A percentile compares a stretch with the other conserved stretches of the same genome.
Evolutionary conservation across 306 rosid genomes (phyloP).

Genomic region (Amphicarpaea edgeworthii): DNA sequence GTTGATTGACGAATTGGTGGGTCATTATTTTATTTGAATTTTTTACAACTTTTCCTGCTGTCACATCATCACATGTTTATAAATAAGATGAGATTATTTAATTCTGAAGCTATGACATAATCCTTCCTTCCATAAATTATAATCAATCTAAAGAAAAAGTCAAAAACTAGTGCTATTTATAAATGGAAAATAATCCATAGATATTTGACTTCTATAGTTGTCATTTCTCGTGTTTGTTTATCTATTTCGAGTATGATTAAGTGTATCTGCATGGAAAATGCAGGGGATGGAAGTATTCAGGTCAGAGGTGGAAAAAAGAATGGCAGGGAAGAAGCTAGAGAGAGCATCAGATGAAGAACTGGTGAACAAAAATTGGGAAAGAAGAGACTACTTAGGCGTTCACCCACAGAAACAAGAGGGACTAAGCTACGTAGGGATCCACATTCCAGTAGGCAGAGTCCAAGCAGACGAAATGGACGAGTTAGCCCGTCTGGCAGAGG

Average conservation of each 20-base stretch:
- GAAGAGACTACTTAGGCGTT: conserved; percentile 86
- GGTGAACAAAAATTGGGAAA: conserved; percentile 77
- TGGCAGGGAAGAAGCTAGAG: conserved; percentile 66
- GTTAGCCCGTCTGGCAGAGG: conserved; percentile 75
- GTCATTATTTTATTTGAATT: conserved; percentile 4
- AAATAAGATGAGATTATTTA: not conserved
- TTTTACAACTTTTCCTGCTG: not conserved
- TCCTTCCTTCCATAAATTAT: not conserved
- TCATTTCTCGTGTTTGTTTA: no score
- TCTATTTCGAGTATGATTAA: not conserved
- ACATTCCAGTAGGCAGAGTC: conserved; percentile 90
- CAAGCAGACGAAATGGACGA: conserved; percentile 94
- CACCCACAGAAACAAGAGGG: conserved; percentile 92
- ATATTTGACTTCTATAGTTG: no score
- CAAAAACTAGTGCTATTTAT: no score
- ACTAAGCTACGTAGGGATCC: conserved; percentile 78
- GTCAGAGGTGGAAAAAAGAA: conserved; percentile 87
- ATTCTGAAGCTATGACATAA: no score
- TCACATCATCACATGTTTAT: conserved; percentile 8
- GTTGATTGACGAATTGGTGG: conserved; percentile 93
- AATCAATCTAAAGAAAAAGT: no score
- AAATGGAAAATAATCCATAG: no score
- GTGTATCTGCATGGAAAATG: conserved; percentile 31
- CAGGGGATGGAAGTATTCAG: conserved; percentile 96
- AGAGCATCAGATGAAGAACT: conserved; percentile 80